Evolutionary conservation across 2,329 filamentous ascomycete genomes (phyloP), one percentile per base, ranked within the genome.

Genomic region (Curvularia sp.): DNA sequence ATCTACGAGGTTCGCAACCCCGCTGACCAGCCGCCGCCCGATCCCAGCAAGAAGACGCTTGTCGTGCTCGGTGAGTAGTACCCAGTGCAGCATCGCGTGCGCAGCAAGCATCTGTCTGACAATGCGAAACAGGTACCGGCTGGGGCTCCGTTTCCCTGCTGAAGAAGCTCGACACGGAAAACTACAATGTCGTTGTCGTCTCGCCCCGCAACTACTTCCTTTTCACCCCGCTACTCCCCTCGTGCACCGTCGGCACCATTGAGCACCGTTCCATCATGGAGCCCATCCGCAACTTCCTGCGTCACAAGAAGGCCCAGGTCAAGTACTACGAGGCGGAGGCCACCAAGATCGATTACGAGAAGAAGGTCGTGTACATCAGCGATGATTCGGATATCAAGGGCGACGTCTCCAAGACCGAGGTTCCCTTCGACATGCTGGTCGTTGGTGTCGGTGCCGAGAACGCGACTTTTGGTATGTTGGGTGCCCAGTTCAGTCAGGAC

Each of bases 191-290:
- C 79, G 80, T 98, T 76, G 93, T 99, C 78, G 92, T 99, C 78
- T 98, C 95, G 49, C 95, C 95, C 53, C 92, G 95, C 77, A 99
- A 99, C 83, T 99, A 97, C 87, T 99, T 99, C 88, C 89, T 99
- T 69, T 99, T 99, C 86, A 99, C 95, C 28, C 95, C 95, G 60
- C 88, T 99, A 59, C 87, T 99, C 61, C 95, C 95, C 66, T 98
- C 94, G 76, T 99, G 95, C 82, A 98, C 95, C 51, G 97, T 94
- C 67, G 95, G 95, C 73, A 90, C 92, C 71, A 95, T 99, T 79
- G 95, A 99, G 85, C 95, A 98, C 83, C 92, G 95, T 78, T 98
- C 93, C 75, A 99, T 99, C 80, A 99, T 99, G 95, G 95, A 99
- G 83, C 95, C 95, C 56, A 90, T 99, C 72, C 92, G 95, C 76